A percentile compares a stretch with the other conserved stretches of the same genome.
Evolutionary conservation across 164 flowering plant species (phyloP).

Genomic region (Hamamelis virginiana): DNA sequence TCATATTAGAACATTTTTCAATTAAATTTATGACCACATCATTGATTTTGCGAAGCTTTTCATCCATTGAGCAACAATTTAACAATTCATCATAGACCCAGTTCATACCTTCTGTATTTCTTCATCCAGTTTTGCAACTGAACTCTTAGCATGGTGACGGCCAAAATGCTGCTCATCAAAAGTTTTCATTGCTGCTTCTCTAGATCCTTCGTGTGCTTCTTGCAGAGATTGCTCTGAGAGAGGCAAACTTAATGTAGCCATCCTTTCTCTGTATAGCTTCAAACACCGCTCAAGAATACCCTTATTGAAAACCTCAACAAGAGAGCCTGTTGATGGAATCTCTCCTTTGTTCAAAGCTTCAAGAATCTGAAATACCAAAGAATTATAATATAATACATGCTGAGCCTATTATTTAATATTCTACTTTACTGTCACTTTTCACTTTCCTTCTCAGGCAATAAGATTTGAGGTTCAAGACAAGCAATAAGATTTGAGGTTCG

Average conservation of each 20-base stretch:
- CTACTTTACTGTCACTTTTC: neutral
- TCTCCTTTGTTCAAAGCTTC: constrained; percentile 99
- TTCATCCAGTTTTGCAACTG: constrained; percentile 65
- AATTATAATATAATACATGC: neutral
- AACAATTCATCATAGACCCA: neutral
- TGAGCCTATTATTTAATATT: no score
- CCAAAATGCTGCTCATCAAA: constrained; percentile 97
- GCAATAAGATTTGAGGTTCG: no score
- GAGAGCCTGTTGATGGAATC: constrained; percentile 98
- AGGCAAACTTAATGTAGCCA: constrained; percentile 64
- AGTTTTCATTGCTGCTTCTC: constrained; percentile 50
- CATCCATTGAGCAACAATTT: no score
- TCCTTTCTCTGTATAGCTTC: constrained; percentile 70
- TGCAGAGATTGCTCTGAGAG: constrained; percentile 54
- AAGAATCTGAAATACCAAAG: constrained; percentile 61
- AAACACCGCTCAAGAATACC: constrained; percentile 85
- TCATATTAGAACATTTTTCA: no score
- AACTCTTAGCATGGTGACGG: constrained; percentile 84
- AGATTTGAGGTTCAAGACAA: no score
- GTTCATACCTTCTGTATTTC: constrained; percentile 64
- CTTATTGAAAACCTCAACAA: constrained; percentile 95
- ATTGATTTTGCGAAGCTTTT: no score
- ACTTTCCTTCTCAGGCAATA: no score
- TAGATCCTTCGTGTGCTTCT: constrained; percentile 52
- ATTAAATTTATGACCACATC: no score